A percentile compares a stretch with the other conserved stretches of the same genome.
phyloP scores from a whole-genome alignment of 2,329 filamentous ascomycete species.

The Mariannaea elegans region DNA sequence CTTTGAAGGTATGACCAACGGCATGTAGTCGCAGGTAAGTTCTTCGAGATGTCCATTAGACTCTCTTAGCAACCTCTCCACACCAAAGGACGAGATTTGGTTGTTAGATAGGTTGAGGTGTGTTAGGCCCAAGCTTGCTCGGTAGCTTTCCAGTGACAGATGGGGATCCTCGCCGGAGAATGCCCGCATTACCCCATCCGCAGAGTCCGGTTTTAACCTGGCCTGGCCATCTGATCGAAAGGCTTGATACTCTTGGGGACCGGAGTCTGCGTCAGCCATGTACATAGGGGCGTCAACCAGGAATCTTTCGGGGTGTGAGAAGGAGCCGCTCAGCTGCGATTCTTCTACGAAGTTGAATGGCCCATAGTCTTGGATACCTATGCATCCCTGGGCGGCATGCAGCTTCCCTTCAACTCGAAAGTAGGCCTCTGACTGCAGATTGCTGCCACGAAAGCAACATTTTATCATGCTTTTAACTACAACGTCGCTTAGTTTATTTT shows the following conservation, averaged over 20 bases:
- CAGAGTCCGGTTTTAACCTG: conserved; percentile 39
- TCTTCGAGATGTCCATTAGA: conserved; percentile 59
- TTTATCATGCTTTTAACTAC: conserved; percentile 44
- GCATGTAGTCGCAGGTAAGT: conserved; percentile 59
- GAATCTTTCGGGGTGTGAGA: conserved; percentile 57
- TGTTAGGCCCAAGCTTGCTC: conserved; percentile 51
- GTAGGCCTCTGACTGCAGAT: conserved; percentile 48
- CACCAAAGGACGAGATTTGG: conserved; percentile 52
- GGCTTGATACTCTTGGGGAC: conserved; percentile 34
- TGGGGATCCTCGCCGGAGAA: conserved; percentile 38
- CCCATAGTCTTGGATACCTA: conserved; percentile 46
- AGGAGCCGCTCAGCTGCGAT: conserved; percentile 54
- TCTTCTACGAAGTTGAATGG: conserved; percentile 57
- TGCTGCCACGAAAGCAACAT: conserved; percentile 44
- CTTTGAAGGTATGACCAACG: conserved; percentile 37
- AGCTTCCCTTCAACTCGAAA: conserved; percentile 58
- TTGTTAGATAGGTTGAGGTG: conserved; percentile 65
- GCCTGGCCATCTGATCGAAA: conserved; percentile 45
- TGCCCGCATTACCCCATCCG: conserved; percentile 35
- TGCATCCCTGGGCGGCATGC: conserved; percentile 37
- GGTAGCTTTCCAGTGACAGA: conserved; percentile 30
- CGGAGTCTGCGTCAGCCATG: conserved; percentile 25
- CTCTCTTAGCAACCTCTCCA: conserved; percentile 54
- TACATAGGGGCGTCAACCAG: conserved; percentile 57
- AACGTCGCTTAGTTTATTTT: conserved; percentile 61